Evolutionary conservation across 139 green algal genomes (phyloP).

Genomic region (Bryopsis sp.): DNA sequence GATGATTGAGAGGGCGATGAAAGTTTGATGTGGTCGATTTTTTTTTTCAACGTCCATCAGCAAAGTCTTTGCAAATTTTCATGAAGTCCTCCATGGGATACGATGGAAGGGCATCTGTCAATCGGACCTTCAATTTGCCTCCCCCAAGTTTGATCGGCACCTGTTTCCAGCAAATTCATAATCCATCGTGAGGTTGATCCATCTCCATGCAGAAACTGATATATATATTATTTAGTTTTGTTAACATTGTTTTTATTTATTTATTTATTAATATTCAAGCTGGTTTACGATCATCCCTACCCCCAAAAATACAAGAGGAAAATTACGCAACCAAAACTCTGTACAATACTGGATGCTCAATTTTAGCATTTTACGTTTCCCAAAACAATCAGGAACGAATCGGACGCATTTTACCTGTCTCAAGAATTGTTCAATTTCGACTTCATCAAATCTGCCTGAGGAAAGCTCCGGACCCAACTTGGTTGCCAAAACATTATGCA

Average conservation of each 20-base stretch:
- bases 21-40: too few relatives aligned
- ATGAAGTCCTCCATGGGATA: slow-evolving; percentile 11
- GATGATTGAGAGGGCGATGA: too few relatives aligned
- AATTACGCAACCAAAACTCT: background rate
- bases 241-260: too few relatives aligned
- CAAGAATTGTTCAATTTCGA: slow-evolving; percentile 10
- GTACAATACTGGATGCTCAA: background rate
- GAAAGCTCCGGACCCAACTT: slow-evolving; percentile 29
- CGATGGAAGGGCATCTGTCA: slow-evolving; percentile 7
- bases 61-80: slow-evolving; percentile 1
- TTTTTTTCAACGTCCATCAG: too few relatives aligned
- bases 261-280: too few relatives aligned
- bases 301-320: background rate
- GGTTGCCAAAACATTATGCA: slow-evolving; percentile 33
- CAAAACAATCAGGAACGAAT: too few relatives aligned
- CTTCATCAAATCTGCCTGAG: background rate
- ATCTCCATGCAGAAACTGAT: too few relatives aligned
- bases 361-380: too few relatives aligned
- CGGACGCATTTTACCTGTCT: slow-evolving; percentile 11
- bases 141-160: slow-evolving; percentile 7
- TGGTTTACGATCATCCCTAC: too few relatives aligned
- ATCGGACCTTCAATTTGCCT: slow-evolving; percentile 8
- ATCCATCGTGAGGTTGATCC: too few relatives aligned
- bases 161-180: too few relatives aligned
- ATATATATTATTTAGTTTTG: too few relatives aligned